phyloP scores from a whole-genome alignment of 2,329 filamentous ascomycete species.

The Alternaria ethzedia region DNA sequence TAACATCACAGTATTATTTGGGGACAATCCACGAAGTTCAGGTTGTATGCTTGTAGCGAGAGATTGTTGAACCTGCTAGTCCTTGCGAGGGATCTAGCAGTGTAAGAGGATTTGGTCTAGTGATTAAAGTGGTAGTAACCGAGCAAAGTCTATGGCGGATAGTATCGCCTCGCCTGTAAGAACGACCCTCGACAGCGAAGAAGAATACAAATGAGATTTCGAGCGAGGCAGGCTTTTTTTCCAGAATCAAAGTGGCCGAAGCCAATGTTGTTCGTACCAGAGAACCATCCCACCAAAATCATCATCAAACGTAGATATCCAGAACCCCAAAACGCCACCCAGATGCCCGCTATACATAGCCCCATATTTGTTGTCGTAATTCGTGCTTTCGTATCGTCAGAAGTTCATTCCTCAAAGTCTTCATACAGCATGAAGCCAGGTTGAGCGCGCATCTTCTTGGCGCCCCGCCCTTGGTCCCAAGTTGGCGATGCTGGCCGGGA shows the following conservation, averaged over 20 bases:
- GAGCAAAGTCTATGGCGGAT: conserved; percentile 13
- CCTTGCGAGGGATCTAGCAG: conserved; percentile 17
- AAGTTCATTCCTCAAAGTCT: conserved; percentile 21
- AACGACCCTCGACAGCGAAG: conserved; percentile 1
- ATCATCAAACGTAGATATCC: conserved; percentile 1
- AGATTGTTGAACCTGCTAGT: neutral
- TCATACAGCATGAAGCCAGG: conserved; percentile 28
- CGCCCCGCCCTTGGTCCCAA: conserved; percentile 34
- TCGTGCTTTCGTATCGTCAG: conserved; percentile 21
- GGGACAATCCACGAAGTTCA: neutral
- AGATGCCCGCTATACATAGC: conserved; percentile 17
- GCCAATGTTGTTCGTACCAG: conserved; percentile 1
- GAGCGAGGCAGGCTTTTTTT: conserved; percentile 4
- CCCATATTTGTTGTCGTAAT: conserved; percentile 20
- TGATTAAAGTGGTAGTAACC: conserved; percentile 24
- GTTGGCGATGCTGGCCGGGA: conserved; percentile 37
- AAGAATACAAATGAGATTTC: neutral
- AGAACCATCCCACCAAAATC: neutral
- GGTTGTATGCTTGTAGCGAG: neutral
- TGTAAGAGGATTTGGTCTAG: conserved; percentile 18
- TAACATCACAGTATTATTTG: neutral
- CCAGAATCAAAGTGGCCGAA: conserved; percentile 2
- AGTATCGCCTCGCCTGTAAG: neutral
- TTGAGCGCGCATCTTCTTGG: conserved; percentile 30
- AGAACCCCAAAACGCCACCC: conserved; percentile 19